Percentiles rank a stretch among this genome's conserved stretches.
Evolutionary conservation across 495 filamentous ascomycete genomes (phyloP).

Genomic region (Trichoderma orchidacearum): DNA sequence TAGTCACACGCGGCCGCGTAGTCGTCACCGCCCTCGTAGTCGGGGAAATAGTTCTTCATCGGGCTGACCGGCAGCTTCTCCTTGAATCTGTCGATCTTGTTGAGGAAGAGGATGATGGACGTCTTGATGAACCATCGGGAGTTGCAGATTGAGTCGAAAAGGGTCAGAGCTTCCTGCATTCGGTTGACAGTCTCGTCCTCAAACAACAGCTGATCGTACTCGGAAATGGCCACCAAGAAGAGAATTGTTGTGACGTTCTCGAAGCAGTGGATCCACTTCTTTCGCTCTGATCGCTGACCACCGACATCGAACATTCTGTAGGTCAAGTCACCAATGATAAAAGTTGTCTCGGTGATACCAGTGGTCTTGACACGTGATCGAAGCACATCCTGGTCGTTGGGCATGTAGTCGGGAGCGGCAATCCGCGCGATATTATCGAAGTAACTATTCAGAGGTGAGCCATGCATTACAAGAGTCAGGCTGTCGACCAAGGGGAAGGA

Average conservation of each 20-base stretch:
- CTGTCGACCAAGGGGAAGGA: conserved; percentile 1
- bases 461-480: background rate
- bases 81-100: conserved; percentile 99
- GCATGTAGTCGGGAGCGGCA: conserved; percentile 83
- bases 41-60: conserved; percentile 99
- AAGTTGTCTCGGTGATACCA: conserved; percentile 97
- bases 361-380: conserved; percentile 98
- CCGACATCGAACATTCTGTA: conserved; percentile 99
- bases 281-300: conserved; percentile 95
- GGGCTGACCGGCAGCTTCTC: conserved; percentile 98
- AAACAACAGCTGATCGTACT: conserved; percentile 96
- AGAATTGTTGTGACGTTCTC: conserved; percentile 98
- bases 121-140: conserved; percentile 99
- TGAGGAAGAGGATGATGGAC: conserved; percentile 97
- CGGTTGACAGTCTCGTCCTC: conserved; percentile 93
- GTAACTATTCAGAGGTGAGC: conserved; percentile 53
- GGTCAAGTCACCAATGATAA: conserved; percentile 93
- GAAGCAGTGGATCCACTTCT: conserved; percentile 99
- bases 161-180: conserved; percentile 96
- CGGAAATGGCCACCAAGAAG: conserved; percentile 96
- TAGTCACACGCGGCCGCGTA: conserved; percentile 91
- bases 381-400: conserved; percentile 94
- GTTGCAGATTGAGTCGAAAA: conserved; percentile 99
- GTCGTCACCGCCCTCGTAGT: conserved; percentile 92
- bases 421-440: conserved; percentile 93